A percentile compares a stretch with the other conserved stretches of the same genome.
These are phyloP conservation scores for Colletotrichum spinosum DNA, from an alignment of 2,329 filamentous ascomycete genomes.

Conservation along the genomic window DNA sequence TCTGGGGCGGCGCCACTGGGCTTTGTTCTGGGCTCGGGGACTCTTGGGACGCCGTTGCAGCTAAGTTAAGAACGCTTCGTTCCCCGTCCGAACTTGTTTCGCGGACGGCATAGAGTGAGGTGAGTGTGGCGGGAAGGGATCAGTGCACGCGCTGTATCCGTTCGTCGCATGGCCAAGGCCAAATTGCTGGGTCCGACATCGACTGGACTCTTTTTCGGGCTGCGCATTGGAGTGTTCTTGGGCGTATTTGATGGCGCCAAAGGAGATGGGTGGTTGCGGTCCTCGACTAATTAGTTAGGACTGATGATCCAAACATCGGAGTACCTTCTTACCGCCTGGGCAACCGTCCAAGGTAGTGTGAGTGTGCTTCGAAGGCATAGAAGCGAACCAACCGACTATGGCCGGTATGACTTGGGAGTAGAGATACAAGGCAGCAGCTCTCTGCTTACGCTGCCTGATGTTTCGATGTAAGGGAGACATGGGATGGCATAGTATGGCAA, in stretches of 20 bases:
- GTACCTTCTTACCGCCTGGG: too few relatives aligned
- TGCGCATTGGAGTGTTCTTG: slow-evolving; percentile 13
- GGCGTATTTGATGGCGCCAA: slow-evolving; percentile 9
- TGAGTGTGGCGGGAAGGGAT: slow-evolving; percentile 11
- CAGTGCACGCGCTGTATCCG: slow-evolving; percentile 25
- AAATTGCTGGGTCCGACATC: slow-evolving; percentile 14
- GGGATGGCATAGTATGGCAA: too few relatives aligned
- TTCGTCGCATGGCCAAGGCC: slow-evolving; percentile 27
- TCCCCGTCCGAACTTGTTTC: slow-evolving; percentile 20
- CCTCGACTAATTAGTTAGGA: not conserved
- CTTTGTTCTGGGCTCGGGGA: slow-evolving; percentile 27
- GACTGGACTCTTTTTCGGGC: slow-evolving; percentile 2
- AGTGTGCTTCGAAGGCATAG: too few relatives aligned
- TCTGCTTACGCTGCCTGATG: too few relatives aligned
- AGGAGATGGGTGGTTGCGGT: slow-evolving; percentile 12
- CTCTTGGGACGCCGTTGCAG: slow-evolving; percentile 4
- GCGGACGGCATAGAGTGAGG: slow-evolving; percentile 6
- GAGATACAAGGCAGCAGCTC: too few relatives aligned
- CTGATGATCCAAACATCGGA: too few relatives aligned
- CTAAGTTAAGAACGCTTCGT: not conserved
- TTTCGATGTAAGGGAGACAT: too few relatives aligned
- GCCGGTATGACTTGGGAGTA: too few relatives aligned
- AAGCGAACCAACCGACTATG: too few relatives aligned
- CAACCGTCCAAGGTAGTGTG: too few relatives aligned
- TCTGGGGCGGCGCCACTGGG: slow-evolving; percentile 7